Evolutionary conservation across 75 land plant species (phyloP).

Genomic region (Pinus taeda): DNA sequence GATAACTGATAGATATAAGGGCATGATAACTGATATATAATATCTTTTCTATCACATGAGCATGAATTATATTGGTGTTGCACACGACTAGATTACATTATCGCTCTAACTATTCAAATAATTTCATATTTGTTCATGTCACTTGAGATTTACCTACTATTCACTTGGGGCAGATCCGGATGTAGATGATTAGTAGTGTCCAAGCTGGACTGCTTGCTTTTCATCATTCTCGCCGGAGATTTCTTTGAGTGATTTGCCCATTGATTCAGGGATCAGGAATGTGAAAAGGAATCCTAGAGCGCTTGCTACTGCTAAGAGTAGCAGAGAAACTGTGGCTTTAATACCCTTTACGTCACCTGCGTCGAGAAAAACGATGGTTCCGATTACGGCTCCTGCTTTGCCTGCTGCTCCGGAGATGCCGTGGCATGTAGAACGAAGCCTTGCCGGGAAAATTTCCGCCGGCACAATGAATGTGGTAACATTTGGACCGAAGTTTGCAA

Average conservation of each 20-base stretch:
- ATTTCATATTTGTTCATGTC: no score
- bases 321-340: constrained; percentile 13
- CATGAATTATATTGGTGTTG: no score
- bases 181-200: not conserved
- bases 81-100: no score
- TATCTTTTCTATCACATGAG: no score
- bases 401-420: constrained; percentile 54
- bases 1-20: no score
- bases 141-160: no score
- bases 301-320: constrained; percentile 16
- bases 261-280: constrained; percentile 32
- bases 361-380: constrained; percentile 51
- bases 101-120: no score
- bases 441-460: constrained; percentile 46
- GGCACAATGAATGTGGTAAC: constrained; percentile 50
- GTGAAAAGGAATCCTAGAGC: constrained; percentile 30
- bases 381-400: constrained; percentile 55
- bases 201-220: not conserved
- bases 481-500: constrained; percentile 60
- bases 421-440: constrained; percentile 57
- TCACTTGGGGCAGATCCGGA: no score
- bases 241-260: constrained; percentile 35
- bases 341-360: constrained; percentile 30
- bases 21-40: no score
- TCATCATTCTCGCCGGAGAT: constrained; percentile 23